Evolutionary conservation across 768 basidiomycete genomes (phyloP).

Genomic region (Xanthoconium purpureum): DNA sequence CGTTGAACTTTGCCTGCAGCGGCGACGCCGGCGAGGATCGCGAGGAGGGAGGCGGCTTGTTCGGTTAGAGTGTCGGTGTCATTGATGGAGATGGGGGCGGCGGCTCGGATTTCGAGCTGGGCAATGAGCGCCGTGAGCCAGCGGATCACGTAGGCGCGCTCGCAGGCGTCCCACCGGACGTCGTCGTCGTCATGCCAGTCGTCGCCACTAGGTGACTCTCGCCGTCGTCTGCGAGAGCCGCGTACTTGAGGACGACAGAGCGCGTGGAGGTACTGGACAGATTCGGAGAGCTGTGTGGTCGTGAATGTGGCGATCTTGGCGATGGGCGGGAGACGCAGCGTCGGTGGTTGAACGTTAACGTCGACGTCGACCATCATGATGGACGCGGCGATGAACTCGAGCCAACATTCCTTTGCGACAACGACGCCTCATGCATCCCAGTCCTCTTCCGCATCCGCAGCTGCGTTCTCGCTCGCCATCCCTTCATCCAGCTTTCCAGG

Average conservation of each 20-base stretch:
- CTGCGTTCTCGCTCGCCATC: constrained; percentile 18
- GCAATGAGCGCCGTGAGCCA: constrained; percentile 73
- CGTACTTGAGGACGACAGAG: constrained; percentile 64
- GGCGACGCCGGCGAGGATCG: constrained; percentile 60
- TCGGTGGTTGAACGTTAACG: constrained; percentile 37
- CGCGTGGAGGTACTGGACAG: constrained; percentile 47
- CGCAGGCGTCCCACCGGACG: constrained; percentile 59
- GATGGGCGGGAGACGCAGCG: constrained; percentile 53
- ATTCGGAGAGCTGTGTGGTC: constrained; percentile 38
- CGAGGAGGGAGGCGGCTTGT: constrained; percentile 59
- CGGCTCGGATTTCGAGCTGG: constrained; percentile 24
- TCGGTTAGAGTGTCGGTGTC: constrained; percentile 42
- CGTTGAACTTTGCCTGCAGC: constrained; percentile 59
- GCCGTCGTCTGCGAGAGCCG: constrained; percentile 46
- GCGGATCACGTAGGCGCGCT: constrained; percentile 62
- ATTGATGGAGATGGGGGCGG: neutral
- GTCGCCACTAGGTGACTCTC: neutral
- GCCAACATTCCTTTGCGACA: constrained; percentile 10
- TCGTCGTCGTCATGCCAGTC: neutral
- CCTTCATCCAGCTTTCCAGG: constrained; percentile 15
- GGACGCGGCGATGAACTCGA: constrained; percentile 12
- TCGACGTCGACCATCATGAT: neutral
- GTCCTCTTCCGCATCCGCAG: constrained; percentile 10
- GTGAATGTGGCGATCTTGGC: constrained; percentile 38
- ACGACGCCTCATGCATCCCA: constrained; percentile 10